These are phyloP conservation scores for Penicillium sp. DNA, from an alignment of 2,329 filamentous ascomycete genomes.

Conservation along the genomic window DNA sequence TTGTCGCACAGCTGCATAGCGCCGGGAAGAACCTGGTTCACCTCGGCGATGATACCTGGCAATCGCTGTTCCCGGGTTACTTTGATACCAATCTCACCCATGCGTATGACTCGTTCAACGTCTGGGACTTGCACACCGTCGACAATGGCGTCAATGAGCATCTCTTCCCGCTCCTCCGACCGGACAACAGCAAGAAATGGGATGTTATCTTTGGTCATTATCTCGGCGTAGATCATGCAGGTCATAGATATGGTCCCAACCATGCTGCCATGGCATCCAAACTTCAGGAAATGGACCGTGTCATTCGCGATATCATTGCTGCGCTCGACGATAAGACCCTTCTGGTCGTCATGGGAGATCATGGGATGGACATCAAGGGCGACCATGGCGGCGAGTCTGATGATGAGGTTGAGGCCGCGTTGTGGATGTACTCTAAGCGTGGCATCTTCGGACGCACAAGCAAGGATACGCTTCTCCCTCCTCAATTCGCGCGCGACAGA, in stretches of 20 bases:
- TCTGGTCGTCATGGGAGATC: slow-evolving; percentile 96
- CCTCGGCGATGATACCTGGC: slow-evolving; percentile 97
- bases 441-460: slow-evolving; percentile 77
- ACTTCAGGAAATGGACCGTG: slow-evolving; percentile 82
- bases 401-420: slow-evolving; percentile 87
- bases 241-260: slow-evolving; percentile 91
- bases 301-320: slow-evolving; percentile 70
- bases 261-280: slow-evolving; percentile 91
- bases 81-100: slow-evolving; percentile 83
- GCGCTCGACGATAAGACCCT: slow-evolving; percentile 81
- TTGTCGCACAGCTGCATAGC: slow-evolving; percentile 63
- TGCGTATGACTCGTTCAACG: slow-evolving; percentile 96
- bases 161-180: slow-evolving; percentile 71
- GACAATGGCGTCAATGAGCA: slow-evolving; percentile 93
- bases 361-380: slow-evolving; percentile 96
- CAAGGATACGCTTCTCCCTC: slow-evolving; percentile 57
- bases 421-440: slow-evolving; percentile 98
- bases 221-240: slow-evolving; percentile 93
- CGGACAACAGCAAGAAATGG: slow-evolving; percentile 69
- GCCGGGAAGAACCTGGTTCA: slow-evolving; percentile 80
- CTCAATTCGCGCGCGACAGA: slow-evolving; percentile 67
- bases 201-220: slow-evolving; percentile 94
- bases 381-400: slow-evolving; percentile 98
- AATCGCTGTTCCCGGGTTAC: slow-evolving; percentile 86
- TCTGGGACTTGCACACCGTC: slow-evolving; percentile 95